Base-by-base conservation (phyloP, 176 grass and related monocot genomes). In the Rhynchospora breviuscula region DNA sequence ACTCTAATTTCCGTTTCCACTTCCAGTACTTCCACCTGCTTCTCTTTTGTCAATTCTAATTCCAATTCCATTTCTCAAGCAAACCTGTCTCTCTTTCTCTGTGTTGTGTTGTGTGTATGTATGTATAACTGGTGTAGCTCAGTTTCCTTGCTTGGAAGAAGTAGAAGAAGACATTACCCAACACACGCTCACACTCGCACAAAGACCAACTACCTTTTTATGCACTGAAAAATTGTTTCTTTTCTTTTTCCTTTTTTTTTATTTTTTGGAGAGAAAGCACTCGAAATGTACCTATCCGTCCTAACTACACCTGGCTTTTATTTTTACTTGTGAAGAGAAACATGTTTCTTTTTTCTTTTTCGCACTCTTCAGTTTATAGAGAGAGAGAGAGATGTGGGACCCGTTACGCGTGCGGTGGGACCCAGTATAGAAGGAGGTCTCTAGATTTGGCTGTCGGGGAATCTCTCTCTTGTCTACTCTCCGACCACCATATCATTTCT, bases 371-470 rank as follows among this genome's bases (percentile, higher is more conserved):
- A 59, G 31, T 70, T 23, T 29, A 85, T 35, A 57, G 61, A 29
- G 17, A 81, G 67, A 48, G 31, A 44, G 69, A 31, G 10, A 69
- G 47, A 40, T 3, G 46, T 76, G 86, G 89, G 88, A 4, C 87
- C 89, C 86, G 1, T n/a, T 72, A 72, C 83, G 72, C 49, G 63
- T 43, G 60, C 18, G 52, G 83, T 81, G 85, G 86, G 87, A 81
- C 79, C 90, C 71, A 70, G 17, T 68, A 86, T 19, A 13, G 65
- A 76, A 87, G 85, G 66, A 79, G 84, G 85, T 89, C 79, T 70
- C 88, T 89, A 92, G 90, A 95, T 95, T 93, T 95, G 81, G 82
- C 78, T 91, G 93, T 93, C 93, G 93, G 88, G 88, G 90, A 93
- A 95, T 90, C 90, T 92, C 88, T 86, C 61, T 82, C 61, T 67